Evolutionary conservation across 352 stramenopile species (phyloP), one percentile per base, ranked within the genome.

Genomic region (Phytophthora capsici): DNA sequence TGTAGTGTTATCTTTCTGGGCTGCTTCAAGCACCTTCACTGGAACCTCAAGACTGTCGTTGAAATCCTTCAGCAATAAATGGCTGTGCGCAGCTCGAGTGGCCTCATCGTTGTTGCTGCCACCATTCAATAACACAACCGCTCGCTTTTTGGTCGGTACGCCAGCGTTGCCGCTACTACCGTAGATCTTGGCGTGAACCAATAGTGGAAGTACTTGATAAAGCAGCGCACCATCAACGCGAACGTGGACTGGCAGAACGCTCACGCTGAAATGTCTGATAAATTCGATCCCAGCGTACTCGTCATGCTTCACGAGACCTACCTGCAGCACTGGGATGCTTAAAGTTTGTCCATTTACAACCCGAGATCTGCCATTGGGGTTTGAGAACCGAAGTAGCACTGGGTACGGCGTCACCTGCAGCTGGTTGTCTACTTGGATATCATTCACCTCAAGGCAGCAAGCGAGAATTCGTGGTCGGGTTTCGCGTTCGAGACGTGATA

Each of bases 361-460:
- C 12, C 73, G 72, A 23, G 72, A 81, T 43, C 84, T 67, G 22
- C 75, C 66, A 28, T 54, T 82, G 26, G 79, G 71, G 41, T 93
- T 90, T 3, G 86, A 92, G 48, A 94, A 96, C 13, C 87, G 87
- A 47, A 96, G 65, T 3, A 96, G 64, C 36, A 96, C 89, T 17
- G 89, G 89, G 63, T 91, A 95, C 37, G 85, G 84, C 6, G 89
- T 95, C 41, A 82, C 62, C 30, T 89, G 76, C 34, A 96, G 72
- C 62, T 96, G 87, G 47, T 96, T 95, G 63, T 96, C 89, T 22
- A 96, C 84, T 68, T 96, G 89, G n/a, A 96, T 72, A 28, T 94
- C 87, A 34, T 77, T 74, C 48, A 96, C 76, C 34, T 90, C 69
- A 36, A 95, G 84, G 12, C 84, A 82, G 10, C 73, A 78, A 19